These are phyloP conservation scores for Castanospermum australe DNA, from an alignment of 306 rosid species.

Conservation along the genomic window DNA sequence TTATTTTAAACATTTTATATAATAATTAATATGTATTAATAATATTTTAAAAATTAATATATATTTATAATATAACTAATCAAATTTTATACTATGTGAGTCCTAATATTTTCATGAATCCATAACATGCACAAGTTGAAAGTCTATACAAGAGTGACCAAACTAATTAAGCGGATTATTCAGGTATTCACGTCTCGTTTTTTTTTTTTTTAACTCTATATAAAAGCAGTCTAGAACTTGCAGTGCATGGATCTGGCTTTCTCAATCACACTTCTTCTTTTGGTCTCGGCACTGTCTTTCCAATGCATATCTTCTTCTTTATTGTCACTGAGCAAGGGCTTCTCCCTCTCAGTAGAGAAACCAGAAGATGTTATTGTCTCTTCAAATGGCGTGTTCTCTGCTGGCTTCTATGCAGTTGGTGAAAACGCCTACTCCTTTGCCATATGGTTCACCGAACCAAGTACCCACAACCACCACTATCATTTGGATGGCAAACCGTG, in stretches of 20 bases:
- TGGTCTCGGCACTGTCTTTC: not conserved
- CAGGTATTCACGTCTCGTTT: no score
- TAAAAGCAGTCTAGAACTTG: no score
- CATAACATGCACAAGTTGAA: no score
- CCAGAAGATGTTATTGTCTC: slow-evolving; percentile 11
- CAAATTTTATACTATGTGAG: no score
- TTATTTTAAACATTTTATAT: no score
- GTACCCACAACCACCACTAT: not conserved
- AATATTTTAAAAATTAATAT: no score
- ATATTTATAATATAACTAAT: no score
- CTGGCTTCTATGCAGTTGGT: not conserved
- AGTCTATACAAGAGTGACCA: no score
- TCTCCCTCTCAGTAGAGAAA: slow-evolving; percentile 27
- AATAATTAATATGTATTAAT: no score
- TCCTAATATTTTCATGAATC: no score
- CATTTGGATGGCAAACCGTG: slow-evolving; percentile 34
- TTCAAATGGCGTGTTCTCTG: not conserved
- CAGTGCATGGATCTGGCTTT: not conserved
- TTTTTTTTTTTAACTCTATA: no score
- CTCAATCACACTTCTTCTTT: not conserved
- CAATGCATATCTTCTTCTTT: not conserved
- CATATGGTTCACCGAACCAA: not conserved
- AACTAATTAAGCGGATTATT: no score
- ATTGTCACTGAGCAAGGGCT: not conserved
- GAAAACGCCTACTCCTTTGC: not conserved